phyloP scores from a whole-genome alignment of 1,139 yeast species.

The Hanseniaspora gamundiae region DNA sequence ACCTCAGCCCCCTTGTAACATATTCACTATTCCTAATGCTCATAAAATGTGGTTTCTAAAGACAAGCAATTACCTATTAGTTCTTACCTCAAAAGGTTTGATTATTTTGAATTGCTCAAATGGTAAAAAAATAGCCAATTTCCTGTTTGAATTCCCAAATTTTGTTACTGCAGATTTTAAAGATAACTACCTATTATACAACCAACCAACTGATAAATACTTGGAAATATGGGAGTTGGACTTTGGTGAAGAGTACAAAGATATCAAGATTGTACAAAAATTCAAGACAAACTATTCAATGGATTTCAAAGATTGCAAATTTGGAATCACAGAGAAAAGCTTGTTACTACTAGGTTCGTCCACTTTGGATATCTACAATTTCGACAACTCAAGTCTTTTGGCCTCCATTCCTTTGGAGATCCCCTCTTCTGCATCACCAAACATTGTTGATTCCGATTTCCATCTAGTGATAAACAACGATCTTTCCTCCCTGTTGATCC shows the following conservation, averaged over 20 bases:
- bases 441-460: neutral
- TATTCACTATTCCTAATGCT: neutral
- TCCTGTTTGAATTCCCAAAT: neutral
- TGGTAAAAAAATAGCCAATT: neutral
- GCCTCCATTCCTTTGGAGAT: neutral
- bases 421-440: neutral
- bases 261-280: neutral
- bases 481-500: neutral
- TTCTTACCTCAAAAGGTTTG: neutral
- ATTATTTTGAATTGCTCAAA: neutral
- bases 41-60: neutral
- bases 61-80: neutral
- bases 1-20: neutral
- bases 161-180: neutral
- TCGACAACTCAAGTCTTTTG: constrained; percentile 16
- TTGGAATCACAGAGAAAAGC: constrained; percentile 25
- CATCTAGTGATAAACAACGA: neutral
- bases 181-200: neutral
- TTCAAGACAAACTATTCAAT: neutral
- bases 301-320: constrained; percentile 10
- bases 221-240: constrained; percentile 1
- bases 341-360: constrained; percentile 14
- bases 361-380: constrained; percentile 17
- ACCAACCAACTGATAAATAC: neutral
- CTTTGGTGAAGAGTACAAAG: neutral